Base-by-base conservation (phyloP, 768 basidiomycete species). In the Mycena polygramma region DNA sequence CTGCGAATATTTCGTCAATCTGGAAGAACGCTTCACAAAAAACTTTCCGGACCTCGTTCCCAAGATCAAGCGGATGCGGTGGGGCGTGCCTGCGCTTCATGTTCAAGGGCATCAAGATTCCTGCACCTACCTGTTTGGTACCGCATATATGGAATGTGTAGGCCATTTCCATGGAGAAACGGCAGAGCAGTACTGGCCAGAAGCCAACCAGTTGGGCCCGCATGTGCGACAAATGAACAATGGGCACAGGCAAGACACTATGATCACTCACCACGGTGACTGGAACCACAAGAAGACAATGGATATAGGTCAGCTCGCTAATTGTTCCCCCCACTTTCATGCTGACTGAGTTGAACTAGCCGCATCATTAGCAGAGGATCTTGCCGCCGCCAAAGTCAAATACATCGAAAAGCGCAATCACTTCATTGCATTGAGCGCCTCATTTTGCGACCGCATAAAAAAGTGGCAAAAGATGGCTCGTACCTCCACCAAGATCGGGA, bases 141-240 rank as follows among this genome's bases (percentile, higher is more conserved):
- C 73, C 11, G 73, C 70, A 4, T 75, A 75, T 54, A 68, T 70
- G 66, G 43, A 68, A 36, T 63, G 74, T 43, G 51, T 69, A 17
- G 78, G 76, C 6, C 66, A 70, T 26, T 77, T 72, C 17, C 68
- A 78, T 55, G 77, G 77, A 2, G 77, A 79, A 22, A 52, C 51
- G 5, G 61, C 49, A 11, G 61, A 63, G 36, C 61, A 63, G 0
- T 63, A 63, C 10, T 53, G 61, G 61, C 61, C 61, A 4, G 61
- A 63, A 39, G 49, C 61, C 13, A 63, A 63, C 22, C 61, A 66
- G 53, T 51, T 69, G n/a, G 72, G 75, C 4, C 65, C 62, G 5
- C 73, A 70, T 51, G 75, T 73, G 0, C 51, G 63, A 14, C 75
- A 79, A 65, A 78, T 78, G 78, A 74, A 75, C 30, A 46, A 52